Evolutionary conservation across 441 rosid species (phyloP), one percentile per base, ranked within the genome.

Genomic region (Manihot esculenta): DNA sequence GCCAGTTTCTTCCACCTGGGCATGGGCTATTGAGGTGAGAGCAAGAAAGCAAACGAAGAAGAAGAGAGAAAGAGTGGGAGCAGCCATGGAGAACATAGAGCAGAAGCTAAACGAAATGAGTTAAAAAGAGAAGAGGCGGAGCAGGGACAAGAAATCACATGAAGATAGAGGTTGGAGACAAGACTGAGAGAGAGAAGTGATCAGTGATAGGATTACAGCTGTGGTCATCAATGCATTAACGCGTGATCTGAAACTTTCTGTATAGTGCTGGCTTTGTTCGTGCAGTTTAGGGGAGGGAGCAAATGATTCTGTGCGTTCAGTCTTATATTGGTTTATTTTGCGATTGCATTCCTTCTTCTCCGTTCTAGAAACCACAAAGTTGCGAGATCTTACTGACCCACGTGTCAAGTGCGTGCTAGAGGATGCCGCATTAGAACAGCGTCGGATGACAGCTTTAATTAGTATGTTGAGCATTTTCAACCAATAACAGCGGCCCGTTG

Each of bases 181-280:
- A n/a, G n/a, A n/a, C n/a, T n/a, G n/a, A 23, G 20, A 41, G 63
- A 48, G 51, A 48, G 18, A 27, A 27, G 24, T 12, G 63, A 58
- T 68, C 71, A 74, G 59, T 80, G 79, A 64, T 68, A 75, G 73
- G 78, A 70, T 74, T 77, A 77, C 84, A 80, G 84, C 82, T 79
- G 80, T 73, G 80, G 9, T 53, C 57, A 71, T 80, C 74, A 82
- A 83, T 85, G 87, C 85, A 48, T 71, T 79, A 71, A 75, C 73
- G 88, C 69, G 68, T 76, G 83, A 75, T 76, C 78, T 81, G 74
- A 14, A 61, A 35, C 8, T 62, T 75, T 76, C 77, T 81, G 74
- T 48, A 4, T 62, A 14, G 57, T 54, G 38, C 21, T 17, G 8
- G 24, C 17, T 11, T 26, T 63, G 42, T 57, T 27, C 50, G 15